Base-by-base conservation (phyloP, 2,329 filamentous ascomycete genomes). In the Aspergillus sp. region DNA sequence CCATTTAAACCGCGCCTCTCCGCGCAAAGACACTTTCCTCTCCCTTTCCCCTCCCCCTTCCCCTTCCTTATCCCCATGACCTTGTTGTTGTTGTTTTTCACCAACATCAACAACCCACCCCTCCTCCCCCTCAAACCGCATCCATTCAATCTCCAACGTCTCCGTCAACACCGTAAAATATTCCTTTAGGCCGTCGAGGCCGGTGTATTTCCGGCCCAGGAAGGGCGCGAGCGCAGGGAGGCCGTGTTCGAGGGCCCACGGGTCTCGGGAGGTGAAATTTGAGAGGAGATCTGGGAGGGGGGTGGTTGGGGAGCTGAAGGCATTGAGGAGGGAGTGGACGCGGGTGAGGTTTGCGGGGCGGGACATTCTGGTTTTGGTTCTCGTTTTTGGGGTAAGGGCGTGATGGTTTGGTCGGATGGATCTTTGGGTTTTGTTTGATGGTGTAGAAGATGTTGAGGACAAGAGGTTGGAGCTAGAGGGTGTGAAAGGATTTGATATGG, bases 181-280 rank as follows among this genome's bases (percentile, higher is more conserved):
- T 16, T 66, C 59, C 29, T 57, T 57, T 10, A 78, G 57, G 0
- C 74, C 77, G 12, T 72, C 66, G 4, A 54, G 54, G 42, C 78
- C 77, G 12, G 64, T 72, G 63, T 77, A 79, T n/a, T 70, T 66
- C 14, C 75, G 75, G 32, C 78, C 77, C 4, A 80, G 66, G 65
- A 79, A 80, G 2, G 78, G 77, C 3, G 77, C 74, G 20, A 78
- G 68, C n/a, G 66, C 54, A 1, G 68, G 65, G 26, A 76, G 73
- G n/a, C 78, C 78, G 65, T 79, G 73, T 63, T 80, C 78, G 59
- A 76, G 66, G 49, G 69, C 70, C 36, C 71, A 22, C 54, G 54
- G 14, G 2, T 72, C 68, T 11, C 58, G 31, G 1, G 64, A 65
- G 16, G 74, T 77, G 68, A 77, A 78, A 58, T 73, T 67, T 52